These are phyloP conservation scores for Aspergillus egyptiacus DNA, from an alignment of 495 filamentous ascomycete genomes.

Conservation along the genomic window DNA sequence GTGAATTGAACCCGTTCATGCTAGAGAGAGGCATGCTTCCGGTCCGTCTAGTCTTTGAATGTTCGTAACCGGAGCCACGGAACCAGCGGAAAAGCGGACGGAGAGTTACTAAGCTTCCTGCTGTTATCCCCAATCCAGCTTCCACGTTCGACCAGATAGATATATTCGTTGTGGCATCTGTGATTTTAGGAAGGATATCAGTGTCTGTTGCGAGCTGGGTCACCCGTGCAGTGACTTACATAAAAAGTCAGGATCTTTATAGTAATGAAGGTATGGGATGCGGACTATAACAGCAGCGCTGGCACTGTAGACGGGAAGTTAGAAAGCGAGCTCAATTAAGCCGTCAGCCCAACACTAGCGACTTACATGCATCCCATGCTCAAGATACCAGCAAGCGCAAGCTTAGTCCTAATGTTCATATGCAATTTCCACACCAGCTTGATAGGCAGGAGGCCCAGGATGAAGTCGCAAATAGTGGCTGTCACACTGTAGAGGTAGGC, in stretches of 20 bases:
- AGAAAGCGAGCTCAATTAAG: not conserved
- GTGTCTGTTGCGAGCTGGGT: not conserved
- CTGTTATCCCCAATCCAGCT: constrained; percentile 41
- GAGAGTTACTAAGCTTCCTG: constrained; percentile 43
- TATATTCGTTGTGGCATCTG: constrained; percentile 39
- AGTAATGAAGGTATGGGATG: constrained; percentile 30
- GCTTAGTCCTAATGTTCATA: constrained; percentile 35
- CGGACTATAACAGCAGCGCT: constrained; percentile 37
- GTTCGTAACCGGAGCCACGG: constrained; percentile 28
- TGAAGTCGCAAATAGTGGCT: constrained; percentile 37
- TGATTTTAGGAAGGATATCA: constrained; percentile 8
- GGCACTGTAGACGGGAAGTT: constrained; percentile 18
- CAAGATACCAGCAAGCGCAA: constrained; percentile 32
- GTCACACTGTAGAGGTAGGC: constrained; percentile 40
- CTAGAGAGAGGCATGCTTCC: constrained; percentile 33
- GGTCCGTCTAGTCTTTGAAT: constrained; percentile 21
- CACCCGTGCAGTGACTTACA: constrained; percentile 18
- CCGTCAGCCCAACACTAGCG: constrained; percentile 1
- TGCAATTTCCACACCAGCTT: constrained; percentile 35
- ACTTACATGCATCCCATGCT: constrained; percentile 40
- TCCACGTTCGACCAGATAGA: constrained; percentile 46
- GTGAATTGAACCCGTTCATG: constrained; percentile 23
- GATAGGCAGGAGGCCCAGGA: constrained; percentile 33
- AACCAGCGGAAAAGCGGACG: constrained; percentile 45
- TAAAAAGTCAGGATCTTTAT: constrained; percentile 27